Evolutionary conservation across 805 yeast species (phyloP), one percentile per base, ranked within the genome.

Genomic region (Yamadazyma philogaea): DNA sequence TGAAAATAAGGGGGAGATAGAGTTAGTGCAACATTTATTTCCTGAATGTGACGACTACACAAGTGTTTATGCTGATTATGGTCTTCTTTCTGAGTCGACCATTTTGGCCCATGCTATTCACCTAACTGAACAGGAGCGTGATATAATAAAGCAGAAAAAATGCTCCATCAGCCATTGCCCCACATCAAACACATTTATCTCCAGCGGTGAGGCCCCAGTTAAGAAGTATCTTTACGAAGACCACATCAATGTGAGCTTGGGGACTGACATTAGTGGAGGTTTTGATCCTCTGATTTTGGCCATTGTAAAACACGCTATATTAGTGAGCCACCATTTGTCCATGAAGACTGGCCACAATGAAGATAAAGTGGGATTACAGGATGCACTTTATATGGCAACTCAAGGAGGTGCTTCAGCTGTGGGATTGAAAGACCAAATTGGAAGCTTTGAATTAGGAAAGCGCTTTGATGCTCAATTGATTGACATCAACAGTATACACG

Each of bases 131-230:
- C 70, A 70, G 2, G 99, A 91, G 60, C 70, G 81, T 32, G 62
- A 72, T 14, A 46, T 85, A 16, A 70, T 93, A 34, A 73, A 71
- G 47, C 48, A 54, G 14, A 74, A 76, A 16, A 64, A 77, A 5
- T 67, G 87, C 24, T 95, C 96, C 10, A 78, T 91, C 14, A 76
- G 95, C 4, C 98, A 93, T 63, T 91, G 99, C 65, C 99, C 99
- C 2, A 79, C 88, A 8, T 86, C 96, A 14, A 91, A 91, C 60
- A 80, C 95, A 1, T 80, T 93, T 14, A 74, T 91, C 44, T 82
- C 95, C 0, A 83, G 95, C 8, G 99, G 99, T 14, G 95, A 88
- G 61, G 90, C 96, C 7, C 83, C 88, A 15, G 79, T 91, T 8
- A 75, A 84, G 51, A 49, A 59, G 43, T 75, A 82, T 72, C 64